A percentile compares a stretch with the other conserved stretches of the same genome.
Conservation (phyloP, 768 basidiomycete species). For the Boletus fagicola region DNA sequence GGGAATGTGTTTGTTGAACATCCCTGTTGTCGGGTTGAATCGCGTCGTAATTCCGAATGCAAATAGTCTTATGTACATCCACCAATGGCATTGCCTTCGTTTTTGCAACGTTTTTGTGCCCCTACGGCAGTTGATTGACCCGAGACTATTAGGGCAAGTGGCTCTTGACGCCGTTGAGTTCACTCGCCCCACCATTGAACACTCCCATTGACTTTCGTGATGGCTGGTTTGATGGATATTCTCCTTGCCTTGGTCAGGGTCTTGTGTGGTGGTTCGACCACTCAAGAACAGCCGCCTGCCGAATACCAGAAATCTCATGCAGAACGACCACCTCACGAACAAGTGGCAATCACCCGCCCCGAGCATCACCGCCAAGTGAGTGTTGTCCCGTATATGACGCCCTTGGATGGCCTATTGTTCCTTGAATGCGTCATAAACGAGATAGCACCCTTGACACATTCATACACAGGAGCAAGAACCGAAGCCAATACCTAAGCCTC, state of each 20-base stretch:
- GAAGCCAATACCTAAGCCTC: constrained; percentile 19
- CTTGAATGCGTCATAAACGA: constrained; percentile 4
- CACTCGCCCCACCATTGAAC: neutral
- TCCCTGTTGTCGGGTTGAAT: constrained; percentile 28
- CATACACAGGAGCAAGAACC: constrained; percentile 15
- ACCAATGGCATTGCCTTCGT: neutral
- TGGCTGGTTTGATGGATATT: constrained; percentile 28
- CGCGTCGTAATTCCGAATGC: constrained; percentile 6
- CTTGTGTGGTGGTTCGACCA: constrained; percentile 26
- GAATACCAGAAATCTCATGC: constrained; percentile 3
- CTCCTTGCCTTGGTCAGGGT: constrained; percentile 21
- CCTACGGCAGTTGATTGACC: neutral
- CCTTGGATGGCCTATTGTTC: neutral
- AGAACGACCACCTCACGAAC: constrained; percentile 14
- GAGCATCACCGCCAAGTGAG: constrained; percentile 17
- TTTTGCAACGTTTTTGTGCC: neutral
- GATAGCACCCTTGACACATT: constrained; percentile 1
- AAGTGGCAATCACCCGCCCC: constrained; percentile 1
- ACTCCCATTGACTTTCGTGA: neutral
- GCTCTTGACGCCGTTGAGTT: neutral
- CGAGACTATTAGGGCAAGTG: neutral
- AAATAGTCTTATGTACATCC: constrained; percentile 12
- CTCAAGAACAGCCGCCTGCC: constrained; percentile 9
- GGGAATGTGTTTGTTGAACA: constrained; percentile 27
- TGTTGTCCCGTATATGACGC: constrained; percentile 1